Base-by-base conservation (phyloP, 2,329 filamentous ascomycete species). In the Orbilia blumenaviensis region DNA sequence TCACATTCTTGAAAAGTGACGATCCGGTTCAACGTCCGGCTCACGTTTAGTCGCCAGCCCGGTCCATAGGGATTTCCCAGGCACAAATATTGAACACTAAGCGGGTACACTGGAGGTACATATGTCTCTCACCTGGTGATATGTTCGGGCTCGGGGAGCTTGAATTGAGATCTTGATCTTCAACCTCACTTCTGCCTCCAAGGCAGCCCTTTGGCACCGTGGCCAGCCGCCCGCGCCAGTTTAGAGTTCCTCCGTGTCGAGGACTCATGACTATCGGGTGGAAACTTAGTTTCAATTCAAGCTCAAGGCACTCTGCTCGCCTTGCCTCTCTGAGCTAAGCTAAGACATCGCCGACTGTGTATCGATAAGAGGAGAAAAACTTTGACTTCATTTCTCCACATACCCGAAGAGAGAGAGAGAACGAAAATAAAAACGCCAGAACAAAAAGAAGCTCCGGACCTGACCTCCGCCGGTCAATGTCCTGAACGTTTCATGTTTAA, bases 401-500 rank as follows among this genome's bases (percentile, higher is more conserved):
- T 66, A 60, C 41, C 52, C 32, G 12, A 64, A 54, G 18, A 42
- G 38, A 50, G 29, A 41, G 8, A 42, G 32, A 44, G n/a, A 25
- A 36, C 16, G 29, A 52, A 18, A 60, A 58, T 27, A 44, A 32
- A 38, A 58, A 54, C 16, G 63, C 32, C 50, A 46, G 36, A 54
- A 68, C 36, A 25, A 42, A 54, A 56, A 32, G 44, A 60, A 62
- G 58, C 44, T 48, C 46, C 62, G 62, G 71, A 50, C 71, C 25
- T 50, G 27, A 41, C 38, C 56, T 75, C 71, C 71, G 71, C 42
- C 69, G 46, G 71, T 36, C 71, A 56, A 62, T 60, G 32, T 42
- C 38, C 56, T 61, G 5, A 46, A 42, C 66, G 71, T 75, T 75
- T 75, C 71, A 75, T 18, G 29, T 67, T 73, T 52, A 56, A 56